Percentiles rank a stretch among this genome's conserved stretches.
Evolutionary conservation across 352 stramenopile genomes (phyloP).

Genomic region (Phytophthora tentaculata): DNA sequence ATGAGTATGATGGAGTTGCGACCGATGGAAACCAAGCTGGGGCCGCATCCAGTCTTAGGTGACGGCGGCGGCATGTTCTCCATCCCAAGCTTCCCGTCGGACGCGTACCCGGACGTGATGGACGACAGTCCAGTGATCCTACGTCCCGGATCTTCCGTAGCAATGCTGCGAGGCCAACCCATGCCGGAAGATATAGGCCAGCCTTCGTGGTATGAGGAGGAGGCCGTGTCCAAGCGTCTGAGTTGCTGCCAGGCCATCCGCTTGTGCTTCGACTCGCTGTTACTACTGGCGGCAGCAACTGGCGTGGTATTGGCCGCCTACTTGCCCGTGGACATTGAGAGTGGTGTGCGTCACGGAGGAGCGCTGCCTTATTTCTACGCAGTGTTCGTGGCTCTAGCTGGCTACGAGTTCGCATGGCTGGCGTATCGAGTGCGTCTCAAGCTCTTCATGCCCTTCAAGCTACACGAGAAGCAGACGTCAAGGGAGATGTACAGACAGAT

Average conservation of each 20-base stretch:
- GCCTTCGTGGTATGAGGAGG: slow-evolving; percentile 48
- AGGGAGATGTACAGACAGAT: slow-evolving; percentile 74
- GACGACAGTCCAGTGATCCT: slow-evolving; percentile 33
- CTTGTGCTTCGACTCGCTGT: slow-evolving; percentile 39
- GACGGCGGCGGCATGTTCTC: slow-evolving; percentile 46
- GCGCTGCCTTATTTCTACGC: slow-evolving; percentile 60
- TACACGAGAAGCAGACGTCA: slow-evolving; percentile 74
- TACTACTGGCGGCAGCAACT: slow-evolving; percentile 41
- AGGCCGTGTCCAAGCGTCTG: slow-evolving; percentile 21
- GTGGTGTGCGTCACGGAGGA: slow-evolving; percentile 20
- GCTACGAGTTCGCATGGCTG: slow-evolving; percentile 68
- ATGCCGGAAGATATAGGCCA: slow-evolving; percentile 21
- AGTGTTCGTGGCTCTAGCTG: slow-evolving; percentile 48
- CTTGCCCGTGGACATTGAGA: slow-evolving; percentile 40
- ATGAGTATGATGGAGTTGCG: slow-evolving; percentile 42
- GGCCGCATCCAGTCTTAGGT: slow-evolving; percentile 28
- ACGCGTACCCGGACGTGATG: slow-evolving; percentile 13
- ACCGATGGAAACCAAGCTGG: slow-evolving; percentile 29
- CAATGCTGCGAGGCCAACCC: slow-evolving; percentile 29
- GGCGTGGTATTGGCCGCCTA: slow-evolving; percentile 44
- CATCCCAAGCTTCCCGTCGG: slow-evolving; percentile 27
- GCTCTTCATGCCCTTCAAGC: slow-evolving; percentile 68
- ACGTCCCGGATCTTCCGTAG: slow-evolving; percentile 44
- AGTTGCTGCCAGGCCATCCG: slow-evolving; percentile 38
- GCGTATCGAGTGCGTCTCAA: slow-evolving; percentile 60